A percentile compares a stretch with the other conserved stretches of the same genome.
Conservation (phyloP, 208 protist genomes). For the Trypanosoma rangeli region DNA sequence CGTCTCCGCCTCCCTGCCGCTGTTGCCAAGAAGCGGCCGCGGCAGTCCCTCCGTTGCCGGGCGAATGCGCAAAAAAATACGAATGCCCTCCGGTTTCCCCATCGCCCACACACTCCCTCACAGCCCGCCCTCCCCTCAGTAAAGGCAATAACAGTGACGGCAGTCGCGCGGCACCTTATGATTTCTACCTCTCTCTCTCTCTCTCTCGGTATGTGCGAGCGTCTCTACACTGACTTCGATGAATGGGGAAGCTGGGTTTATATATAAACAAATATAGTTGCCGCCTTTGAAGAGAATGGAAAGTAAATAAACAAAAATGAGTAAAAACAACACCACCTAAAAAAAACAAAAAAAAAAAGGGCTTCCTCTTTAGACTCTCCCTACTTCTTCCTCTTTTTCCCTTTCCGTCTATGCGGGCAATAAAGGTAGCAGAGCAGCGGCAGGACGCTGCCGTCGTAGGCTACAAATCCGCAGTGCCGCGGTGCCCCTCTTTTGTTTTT, state of each 20-base stretch:
- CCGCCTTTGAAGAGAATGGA: too few relatives aligned
- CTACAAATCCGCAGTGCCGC: neutral
- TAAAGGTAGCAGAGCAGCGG: neutral
- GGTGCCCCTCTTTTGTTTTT: neutral
- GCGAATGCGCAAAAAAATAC: conserved; percentile 76
- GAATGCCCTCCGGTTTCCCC: conserved; percentile 59
- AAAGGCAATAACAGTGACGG: too few relatives aligned
- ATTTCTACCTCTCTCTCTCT: neutral
- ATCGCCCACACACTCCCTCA: neutral
- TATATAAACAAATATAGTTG: conserved; percentile 15
- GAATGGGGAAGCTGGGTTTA: neutral
- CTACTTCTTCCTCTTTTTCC: neutral
- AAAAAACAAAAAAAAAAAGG: neutral
- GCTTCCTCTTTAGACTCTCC: neutral
- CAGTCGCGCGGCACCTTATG: neutral
- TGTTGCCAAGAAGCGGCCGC: conserved; percentile 39
- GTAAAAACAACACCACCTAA: too few relatives aligned
- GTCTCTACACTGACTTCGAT: neutral
- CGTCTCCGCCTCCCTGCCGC: neutral
- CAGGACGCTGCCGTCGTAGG: neutral
- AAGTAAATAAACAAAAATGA: too few relatives aligned
- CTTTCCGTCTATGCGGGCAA: neutral
- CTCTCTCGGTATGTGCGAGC: neutral
- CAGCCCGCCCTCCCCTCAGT: neutral
- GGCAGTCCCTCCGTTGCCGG: conserved; percentile 49